phyloP scores from a whole-genome alignment of 176 grass and related monocot genomes.

The Melocanna baccifera region DNA sequence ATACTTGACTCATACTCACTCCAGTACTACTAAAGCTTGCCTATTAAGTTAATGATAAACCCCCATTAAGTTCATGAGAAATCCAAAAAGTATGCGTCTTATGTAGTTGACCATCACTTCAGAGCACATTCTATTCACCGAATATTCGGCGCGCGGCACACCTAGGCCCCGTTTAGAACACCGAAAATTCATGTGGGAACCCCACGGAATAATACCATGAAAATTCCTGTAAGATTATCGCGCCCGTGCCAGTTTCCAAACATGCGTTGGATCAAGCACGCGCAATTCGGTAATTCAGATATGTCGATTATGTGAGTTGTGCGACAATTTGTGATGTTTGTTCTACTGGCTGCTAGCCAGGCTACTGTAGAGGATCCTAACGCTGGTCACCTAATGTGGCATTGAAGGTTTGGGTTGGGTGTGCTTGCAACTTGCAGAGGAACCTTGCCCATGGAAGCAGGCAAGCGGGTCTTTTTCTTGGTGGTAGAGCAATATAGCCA shows the following conservation, averaged over 20 bases:
- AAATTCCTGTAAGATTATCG: not conserved
- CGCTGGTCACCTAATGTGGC: constrained; percentile 3
- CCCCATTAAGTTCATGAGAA: not conserved
- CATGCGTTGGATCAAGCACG: too few relatives aligned
- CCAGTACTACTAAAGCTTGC: not conserved
- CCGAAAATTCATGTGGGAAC: too few relatives aligned
- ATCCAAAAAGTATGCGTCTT: not conserved
- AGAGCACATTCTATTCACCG: not conserved
- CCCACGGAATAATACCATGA: not conserved
- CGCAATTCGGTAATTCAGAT: not conserved
- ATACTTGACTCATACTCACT: not conserved
- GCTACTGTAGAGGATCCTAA: not conserved
- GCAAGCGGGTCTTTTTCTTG: constrained; percentile 24
- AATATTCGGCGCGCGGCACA: not conserved
- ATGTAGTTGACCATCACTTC: not conserved
- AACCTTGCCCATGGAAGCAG: not conserved
- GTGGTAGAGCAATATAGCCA: constrained; percentile 46
- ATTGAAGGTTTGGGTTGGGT: not conserved
- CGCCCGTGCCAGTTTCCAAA: too few relatives aligned
- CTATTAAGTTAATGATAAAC: too few relatives aligned
- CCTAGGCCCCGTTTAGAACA: not conserved
- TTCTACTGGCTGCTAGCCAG: not conserved
- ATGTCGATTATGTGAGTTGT: not conserved
- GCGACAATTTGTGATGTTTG: not conserved
- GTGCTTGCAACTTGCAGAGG: constrained; percentile 20